Conservation (phyloP, 805 yeast species). For the Torulaspora quercuum region DNA sequence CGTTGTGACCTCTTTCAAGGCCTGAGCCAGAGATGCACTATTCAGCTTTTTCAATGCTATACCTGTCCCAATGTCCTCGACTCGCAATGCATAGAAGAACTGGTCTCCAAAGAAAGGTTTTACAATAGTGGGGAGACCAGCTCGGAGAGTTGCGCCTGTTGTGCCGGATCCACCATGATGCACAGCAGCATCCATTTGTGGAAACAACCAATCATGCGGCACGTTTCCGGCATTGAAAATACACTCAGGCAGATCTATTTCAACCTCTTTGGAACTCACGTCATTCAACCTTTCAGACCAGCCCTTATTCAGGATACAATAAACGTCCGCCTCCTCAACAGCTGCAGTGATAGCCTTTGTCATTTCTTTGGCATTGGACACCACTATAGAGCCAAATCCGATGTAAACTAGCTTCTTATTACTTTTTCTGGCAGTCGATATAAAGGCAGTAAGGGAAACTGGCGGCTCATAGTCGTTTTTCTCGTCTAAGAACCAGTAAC, state of each 20-base stretch:
- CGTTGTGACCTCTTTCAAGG: slow-evolving; percentile 63
- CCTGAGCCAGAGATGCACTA: slow-evolving; percentile 57
- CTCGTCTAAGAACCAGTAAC: slow-evolving; percentile 90
- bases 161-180: slow-evolving; percentile 98
- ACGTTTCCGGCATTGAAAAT: slow-evolving; percentile 67
- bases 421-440: slow-evolving; percentile 55
- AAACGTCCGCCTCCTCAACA: slow-evolving; percentile 72
- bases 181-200: slow-evolving; percentile 86
- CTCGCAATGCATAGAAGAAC: slow-evolving; percentile 81
- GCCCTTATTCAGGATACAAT: slow-evolving; percentile 87
- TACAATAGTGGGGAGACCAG: slow-evolving; percentile 84
- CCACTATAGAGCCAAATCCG: slow-evolving; percentile 96
- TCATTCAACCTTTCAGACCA: slow-evolving; percentile 77
- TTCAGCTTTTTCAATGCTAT: slow-evolving; percentile 65
- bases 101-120: slow-evolving; percentile 98
- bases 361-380: slow-evolving; percentile 71
- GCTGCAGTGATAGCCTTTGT: slow-evolving; percentile 78
- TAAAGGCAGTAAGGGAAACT: slow-evolving; percentile 52
- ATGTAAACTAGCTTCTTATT: slow-evolving; percentile 77
- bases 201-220: slow-evolving; percentile 95
- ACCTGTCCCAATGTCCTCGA: slow-evolving; percentile 89
- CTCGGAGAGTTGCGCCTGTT: slow-evolving; percentile 84
- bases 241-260: slow-evolving; percentile 56
- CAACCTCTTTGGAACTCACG: slow-evolving; percentile 35
- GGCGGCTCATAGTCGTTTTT: slow-evolving; percentile 58